Evolutionary conservation across 2,329 filamentous ascomycete genomes (phyloP), one percentile per base, ranked within the genome.

Genomic region (Botrytis galanthina): DNA sequence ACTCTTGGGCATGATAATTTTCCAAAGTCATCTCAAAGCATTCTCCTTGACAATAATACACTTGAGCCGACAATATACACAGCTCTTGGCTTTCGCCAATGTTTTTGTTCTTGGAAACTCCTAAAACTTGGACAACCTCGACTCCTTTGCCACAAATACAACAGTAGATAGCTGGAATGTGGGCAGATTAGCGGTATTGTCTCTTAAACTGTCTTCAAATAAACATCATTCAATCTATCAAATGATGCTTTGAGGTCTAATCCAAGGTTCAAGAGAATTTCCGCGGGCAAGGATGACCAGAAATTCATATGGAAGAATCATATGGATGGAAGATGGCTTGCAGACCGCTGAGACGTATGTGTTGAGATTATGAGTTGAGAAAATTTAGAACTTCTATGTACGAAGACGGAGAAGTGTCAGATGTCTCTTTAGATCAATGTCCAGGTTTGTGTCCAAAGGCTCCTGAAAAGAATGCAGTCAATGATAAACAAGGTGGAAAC

Each of bases 1-100:
- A 42, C 66, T 69, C 66, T 57, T 59, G 48, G 66, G 66, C 22
- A 69, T 57, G 48, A 32, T 42, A 44, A 29, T n/a, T 63, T 37
- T 42, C 46, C 29, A 32, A 8, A 57, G 18, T 57, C 37, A 29
- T 63, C 26, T 63, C 48, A 42, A 29, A 26, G 39, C 48, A 57
- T 42, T 57, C 48, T 57, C 48, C 48, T 68, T 57, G 42, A 37
- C 66, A 37, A 32, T 20, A 39, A 39, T 12, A 68, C n/a, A n/a
- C 35, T 29, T 57, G 26, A 26, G 66, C 48, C 35, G 37, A 42
- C 35, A 39, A 44, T 32, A 12, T 44, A 57, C 18, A 32, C 51
- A 37, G n/a, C 42, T 57, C 63, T 57, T 57, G 48, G 66, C 48
- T 32, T 32, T n/a, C 9, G 48, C 18, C 35, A 57, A 7, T 22